A percentile compares a stretch with the other conserved stretches of the same genome.
phyloP scores from a whole-genome alignment of 331 rosid genomes.

The Pyracantha coccinea region DNA sequence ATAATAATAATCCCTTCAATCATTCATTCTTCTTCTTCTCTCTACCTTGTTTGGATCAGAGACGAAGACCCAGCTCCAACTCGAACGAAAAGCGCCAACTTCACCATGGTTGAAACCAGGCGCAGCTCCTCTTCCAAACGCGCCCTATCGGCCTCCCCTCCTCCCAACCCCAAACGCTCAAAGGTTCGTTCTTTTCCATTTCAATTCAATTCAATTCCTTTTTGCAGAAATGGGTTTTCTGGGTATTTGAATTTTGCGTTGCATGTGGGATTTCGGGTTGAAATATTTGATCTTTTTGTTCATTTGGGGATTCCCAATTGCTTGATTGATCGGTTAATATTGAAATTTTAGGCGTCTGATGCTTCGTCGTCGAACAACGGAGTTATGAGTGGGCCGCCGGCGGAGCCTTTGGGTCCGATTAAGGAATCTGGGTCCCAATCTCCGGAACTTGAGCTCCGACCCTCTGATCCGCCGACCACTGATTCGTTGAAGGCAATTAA shows the following conservation, averaged over 20 bases:
- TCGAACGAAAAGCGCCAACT: background rate
- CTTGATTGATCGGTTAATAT: conserved; percentile 14
- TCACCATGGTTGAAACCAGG: conserved; percentile 85
- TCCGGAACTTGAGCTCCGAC: conserved; percentile 38
- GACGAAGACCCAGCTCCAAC: background rate
- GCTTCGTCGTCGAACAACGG: conserved; percentile 59
- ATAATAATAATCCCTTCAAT: background rate
- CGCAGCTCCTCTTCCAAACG: conserved; percentile 88
- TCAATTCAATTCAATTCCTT: background rate
- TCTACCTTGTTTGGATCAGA: conserved; percentile 35
- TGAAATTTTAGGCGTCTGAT: conserved; percentile 51
- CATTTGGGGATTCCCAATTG: background rate
- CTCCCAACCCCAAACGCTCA: conserved; percentile 66
- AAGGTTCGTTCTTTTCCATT: conserved; percentile 38
- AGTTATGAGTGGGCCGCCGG: conserved; percentile 31
- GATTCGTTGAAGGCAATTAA: conserved; percentile 44
- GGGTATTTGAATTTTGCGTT: conserved; percentile 3
- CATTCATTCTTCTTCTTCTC: background rate
- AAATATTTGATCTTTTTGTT: background rate
- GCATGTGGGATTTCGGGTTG: background rate
- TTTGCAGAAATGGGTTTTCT: conserved; percentile 2
- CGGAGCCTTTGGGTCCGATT: conserved; percentile 43
- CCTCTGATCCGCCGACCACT: conserved; percentile 65
- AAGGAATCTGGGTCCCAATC: conserved; percentile 63
- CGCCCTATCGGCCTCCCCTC: conserved; percentile 52